A percentile compares a stretch with the other conserved stretches of the same genome.
These are phyloP conservation scores for Phanerochaete sordida DNA, from an alignment of 768 basidiomycete genomes.

Conservation along the genomic window DNA sequence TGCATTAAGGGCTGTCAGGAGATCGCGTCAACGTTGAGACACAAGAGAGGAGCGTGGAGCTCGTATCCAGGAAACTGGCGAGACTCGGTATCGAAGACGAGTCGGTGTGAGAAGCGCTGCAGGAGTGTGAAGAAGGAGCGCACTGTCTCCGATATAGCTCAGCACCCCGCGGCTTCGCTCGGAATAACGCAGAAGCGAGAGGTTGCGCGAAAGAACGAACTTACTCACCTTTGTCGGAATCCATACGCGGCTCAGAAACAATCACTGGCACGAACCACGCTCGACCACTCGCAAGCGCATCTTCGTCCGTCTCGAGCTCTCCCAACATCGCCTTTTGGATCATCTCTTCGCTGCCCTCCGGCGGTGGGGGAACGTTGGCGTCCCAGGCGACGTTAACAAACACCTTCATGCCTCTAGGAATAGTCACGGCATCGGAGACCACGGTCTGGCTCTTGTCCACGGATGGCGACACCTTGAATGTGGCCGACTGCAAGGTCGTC, in stretches of 20 bases:
- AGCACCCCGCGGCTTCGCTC: too few species aligned
- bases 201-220: neutral
- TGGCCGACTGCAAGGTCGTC: constrained; percentile 36
- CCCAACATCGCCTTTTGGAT: constrained; percentile 58
- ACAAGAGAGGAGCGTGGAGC: neutral
- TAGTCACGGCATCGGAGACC: constrained; percentile 19
- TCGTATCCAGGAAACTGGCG: neutral
- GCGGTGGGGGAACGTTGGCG: constrained; percentile 62
- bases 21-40: neutral
- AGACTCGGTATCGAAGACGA: neutral
- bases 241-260: constrained; percentile 59
- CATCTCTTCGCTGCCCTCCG: constrained; percentile 52
- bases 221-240: constrained; percentile 64
- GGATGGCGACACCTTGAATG: constrained; percentile 20
- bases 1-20: constrained; percentile 8
- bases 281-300: constrained; percentile 25
- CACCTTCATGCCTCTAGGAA: constrained; percentile 54
- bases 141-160: too few species aligned
- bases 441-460: neutral
- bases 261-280: constrained; percentile 70
- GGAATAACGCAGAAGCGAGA: constrained; percentile 2
- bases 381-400: constrained; percentile 80
- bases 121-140: neutral
- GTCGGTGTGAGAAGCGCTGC: neutral
- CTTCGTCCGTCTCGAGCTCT: constrained; percentile 36